Evolutionary conservation across 2,329 filamentous ascomycete species (phyloP).

Genomic region (Salinomyces thailandicus): DNA sequence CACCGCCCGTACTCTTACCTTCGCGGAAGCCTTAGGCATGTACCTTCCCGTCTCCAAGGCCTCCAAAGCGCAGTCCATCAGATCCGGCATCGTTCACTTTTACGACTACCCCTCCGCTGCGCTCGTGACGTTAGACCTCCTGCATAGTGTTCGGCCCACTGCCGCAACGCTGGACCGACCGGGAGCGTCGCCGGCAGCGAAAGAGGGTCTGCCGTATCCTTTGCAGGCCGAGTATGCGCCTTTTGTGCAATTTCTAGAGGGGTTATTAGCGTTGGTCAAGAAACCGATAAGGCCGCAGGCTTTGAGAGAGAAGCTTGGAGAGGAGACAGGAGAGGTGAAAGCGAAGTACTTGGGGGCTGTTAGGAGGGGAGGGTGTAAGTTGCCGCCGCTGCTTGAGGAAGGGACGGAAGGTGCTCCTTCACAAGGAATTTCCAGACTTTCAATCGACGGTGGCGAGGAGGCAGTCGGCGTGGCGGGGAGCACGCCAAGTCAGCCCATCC

Average conservation of each 20-base stretch:
- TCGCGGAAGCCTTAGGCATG: not conserved
- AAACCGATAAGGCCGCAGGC: not conserved
- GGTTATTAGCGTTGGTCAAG: not conserved
- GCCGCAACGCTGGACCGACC: not conserved
- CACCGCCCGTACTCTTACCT: not conserved
- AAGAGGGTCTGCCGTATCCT: not conserved
- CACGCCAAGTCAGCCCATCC: not conserved
- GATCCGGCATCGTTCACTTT: not conserved
- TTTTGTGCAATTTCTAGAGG: not conserved
- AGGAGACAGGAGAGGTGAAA: not conserved
- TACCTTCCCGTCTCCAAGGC: not conserved
- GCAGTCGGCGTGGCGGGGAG: too few relatives aligned
- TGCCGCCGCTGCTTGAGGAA: not conserved
- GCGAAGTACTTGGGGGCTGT: not conserved
- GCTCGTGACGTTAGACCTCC: constrained; percentile 2
- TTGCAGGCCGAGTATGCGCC: not conserved
- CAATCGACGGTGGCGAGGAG: too few relatives aligned
- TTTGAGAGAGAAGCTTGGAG: not conserved
- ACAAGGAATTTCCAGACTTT: too few relatives aligned
- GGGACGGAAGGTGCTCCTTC: not conserved
- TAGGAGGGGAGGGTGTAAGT: not conserved
- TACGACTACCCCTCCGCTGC: constrained; percentile 3
- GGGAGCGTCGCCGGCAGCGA: not conserved
- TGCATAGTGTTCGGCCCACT: not conserved
- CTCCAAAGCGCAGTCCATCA: not conserved